phyloP scores from a whole-genome alignment of 1,284 basidiomycete genomes.

The Cronartium quercuum region DNA sequence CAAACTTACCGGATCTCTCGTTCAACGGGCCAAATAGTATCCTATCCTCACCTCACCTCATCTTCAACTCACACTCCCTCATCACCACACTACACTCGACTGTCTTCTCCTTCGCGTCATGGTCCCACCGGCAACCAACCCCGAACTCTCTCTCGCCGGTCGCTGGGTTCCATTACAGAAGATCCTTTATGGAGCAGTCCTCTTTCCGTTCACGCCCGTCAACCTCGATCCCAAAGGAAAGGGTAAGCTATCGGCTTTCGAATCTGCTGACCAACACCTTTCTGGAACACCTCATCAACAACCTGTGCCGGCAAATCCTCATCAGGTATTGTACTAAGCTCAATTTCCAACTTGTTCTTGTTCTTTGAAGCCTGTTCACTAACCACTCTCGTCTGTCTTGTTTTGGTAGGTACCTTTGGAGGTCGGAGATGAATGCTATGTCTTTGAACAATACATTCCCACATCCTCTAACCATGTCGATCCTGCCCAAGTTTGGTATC shows the following conservation, averaged over 20 bases:
- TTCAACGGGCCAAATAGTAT: not conserved
- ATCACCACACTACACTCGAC: not conserved
- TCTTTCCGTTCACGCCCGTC: constrained; percentile 28
- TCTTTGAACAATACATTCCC: constrained; percentile 74
- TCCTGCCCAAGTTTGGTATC: constrained; percentile 47
- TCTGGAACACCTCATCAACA: not conserved
- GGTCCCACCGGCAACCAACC: not conserved
- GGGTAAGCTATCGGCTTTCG: not conserved
- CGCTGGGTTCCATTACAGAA: constrained; percentile 32
- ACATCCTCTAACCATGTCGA: constrained; percentile 25
- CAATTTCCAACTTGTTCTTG: not conserved
- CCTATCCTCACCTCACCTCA: not conserved
- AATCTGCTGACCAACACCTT: not conserved
- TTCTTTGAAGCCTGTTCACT: not conserved
- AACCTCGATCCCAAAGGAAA: constrained; percentile 24
- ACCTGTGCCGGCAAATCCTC: constrained; percentile 25
- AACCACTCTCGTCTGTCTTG: constrained; percentile 12
- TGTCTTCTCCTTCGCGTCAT: not conserved
- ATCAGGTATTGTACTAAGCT: constrained; percentile 8
- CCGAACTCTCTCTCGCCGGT: constrained; percentile 17
- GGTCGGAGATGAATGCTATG: constrained; percentile 90
- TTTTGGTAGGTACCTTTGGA: constrained; percentile 51
- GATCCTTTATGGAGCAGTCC: constrained; percentile 27
- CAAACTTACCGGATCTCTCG: no score
- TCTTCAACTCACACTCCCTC: not conserved